Evolutionary conservation across 202 grass and related monocot genomes (phyloP).

Genomic region (Elaeis oleifera): DNA sequence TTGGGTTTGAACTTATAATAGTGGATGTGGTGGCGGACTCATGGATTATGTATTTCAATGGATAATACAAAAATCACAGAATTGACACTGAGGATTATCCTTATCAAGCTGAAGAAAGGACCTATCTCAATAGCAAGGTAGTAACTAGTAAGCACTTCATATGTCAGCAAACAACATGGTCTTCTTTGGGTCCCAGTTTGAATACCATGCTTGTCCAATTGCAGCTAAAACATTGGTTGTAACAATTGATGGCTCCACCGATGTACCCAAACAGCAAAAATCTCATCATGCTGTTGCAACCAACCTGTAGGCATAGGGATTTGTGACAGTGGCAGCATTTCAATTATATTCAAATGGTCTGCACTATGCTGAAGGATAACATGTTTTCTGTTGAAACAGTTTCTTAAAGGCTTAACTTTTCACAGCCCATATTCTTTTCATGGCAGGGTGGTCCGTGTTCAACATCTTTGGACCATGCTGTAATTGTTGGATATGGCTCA

Average conservation of each 20-base stretch:
- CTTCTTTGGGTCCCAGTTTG: too few species aligned
- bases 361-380: conserved; percentile 7
- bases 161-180: neutral
- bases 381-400: neutral
- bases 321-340: conserved; percentile 81
- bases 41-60: conserved; percentile 92
- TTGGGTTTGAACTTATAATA: conserved; percentile 79
- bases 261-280: conserved; percentile 70
- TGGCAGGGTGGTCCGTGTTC: conserved; percentile 84
- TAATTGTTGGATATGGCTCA: conserved; percentile 88
- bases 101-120: conserved; percentile 43
- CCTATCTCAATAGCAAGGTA: conserved; percentile 81
- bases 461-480: conserved; percentile 80
- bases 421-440: conserved; percentile 18
- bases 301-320: conserved; percentile 95
- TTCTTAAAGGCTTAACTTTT: neutral
- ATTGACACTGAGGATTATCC: conserved; percentile 85
- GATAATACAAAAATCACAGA: conserved; percentile 69
- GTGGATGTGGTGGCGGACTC: conserved; percentile 73
- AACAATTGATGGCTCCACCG: conserved; percentile 72
- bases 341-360: conserved; percentile 73
- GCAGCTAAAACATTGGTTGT: conserved; percentile 77
- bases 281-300: conserved; percentile 60
- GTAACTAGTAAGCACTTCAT: too few species aligned
- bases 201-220: conserved; percentile 5